phyloP scores from a whole-genome alignment of 2,329 filamentous ascomycete genomes.

The Colletotrichum truncatum region DNA sequence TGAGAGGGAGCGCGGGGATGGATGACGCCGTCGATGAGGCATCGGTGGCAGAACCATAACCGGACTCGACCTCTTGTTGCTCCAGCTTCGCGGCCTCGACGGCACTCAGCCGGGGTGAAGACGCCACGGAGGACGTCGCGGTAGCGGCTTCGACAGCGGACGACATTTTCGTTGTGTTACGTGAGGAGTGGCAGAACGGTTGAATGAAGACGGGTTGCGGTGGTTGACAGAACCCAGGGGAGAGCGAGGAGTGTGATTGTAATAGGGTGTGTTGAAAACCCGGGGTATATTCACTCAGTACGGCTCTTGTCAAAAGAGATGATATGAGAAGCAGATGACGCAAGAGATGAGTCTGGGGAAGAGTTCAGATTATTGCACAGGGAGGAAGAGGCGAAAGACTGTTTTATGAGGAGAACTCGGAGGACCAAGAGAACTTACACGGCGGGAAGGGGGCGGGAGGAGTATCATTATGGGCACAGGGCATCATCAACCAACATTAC shows the following conservation, averaged over 20 bases:
- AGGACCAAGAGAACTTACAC: conserved; percentile 26
- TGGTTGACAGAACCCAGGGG: neutral
- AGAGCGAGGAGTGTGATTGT: conserved; percentile 14
- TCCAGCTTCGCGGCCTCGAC: conserved; percentile 52
- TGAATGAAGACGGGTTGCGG: neutral
- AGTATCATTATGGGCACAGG: conserved; percentile 18
- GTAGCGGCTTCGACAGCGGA: conserved; percentile 38
- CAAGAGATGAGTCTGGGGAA: conserved; percentile 20
- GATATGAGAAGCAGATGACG: conserved; percentile 26
- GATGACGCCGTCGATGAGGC: conserved; percentile 56
- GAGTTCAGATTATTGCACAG: neutral
- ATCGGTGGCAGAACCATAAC: conserved; percentile 71
- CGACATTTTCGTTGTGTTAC: conserved; percentile 47
- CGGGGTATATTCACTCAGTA: conserved; percentile 19
- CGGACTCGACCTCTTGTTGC: conserved; percentile 73
- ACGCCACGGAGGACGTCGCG: conserved; percentile 49
- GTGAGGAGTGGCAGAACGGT: conserved; percentile 17
- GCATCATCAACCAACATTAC: conserved; percentile 33
- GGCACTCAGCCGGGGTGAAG: conserved; percentile 45
- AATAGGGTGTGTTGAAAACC: conserved; percentile 22
- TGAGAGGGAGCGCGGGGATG: conserved; percentile 75
- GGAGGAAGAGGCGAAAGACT: conserved; percentile 5
- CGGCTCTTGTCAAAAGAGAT: conserved; percentile 16
- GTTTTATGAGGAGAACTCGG: conserved; percentile 28
- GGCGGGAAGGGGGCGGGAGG: conserved; percentile 21